These are phyloP conservation scores for Aspergillus sparsus DNA, from an alignment of 495 filamentous ascomycete species.

Conservation along the genomic window DNA sequence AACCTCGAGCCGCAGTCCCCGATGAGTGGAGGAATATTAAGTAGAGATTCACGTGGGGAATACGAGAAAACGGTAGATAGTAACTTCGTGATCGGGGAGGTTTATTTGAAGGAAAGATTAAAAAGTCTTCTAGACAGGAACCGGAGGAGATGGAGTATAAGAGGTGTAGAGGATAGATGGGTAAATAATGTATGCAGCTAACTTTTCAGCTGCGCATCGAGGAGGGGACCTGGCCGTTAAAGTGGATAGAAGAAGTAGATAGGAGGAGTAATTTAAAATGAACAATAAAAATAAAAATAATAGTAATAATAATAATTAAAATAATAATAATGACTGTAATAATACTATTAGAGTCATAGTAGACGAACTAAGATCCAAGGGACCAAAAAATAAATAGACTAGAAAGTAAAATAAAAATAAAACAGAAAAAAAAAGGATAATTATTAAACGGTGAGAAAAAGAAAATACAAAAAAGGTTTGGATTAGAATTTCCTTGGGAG, in stretches of 20 bases:
- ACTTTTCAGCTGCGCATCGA: neutral
- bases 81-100: constrained; percentile 13
- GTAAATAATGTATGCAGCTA: constrained; percentile 11
- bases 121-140: constrained; percentile 18
- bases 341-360: constrained; percentile 8
- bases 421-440: constrained; percentile 17
- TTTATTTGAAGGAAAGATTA: constrained; percentile 12
- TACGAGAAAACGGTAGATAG: constrained; percentile 34
- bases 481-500: constrained; percentile 5
- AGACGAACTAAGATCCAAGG: too few species aligned
- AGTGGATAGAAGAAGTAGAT: neutral
- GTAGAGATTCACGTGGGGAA: constrained; percentile 30
- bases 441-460: constrained; percentile 14
- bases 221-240: constrained; percentile 11
- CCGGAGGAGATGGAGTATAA: constrained; percentile 19
- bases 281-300: neutral
- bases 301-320: constrained; percentile 8
- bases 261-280: constrained; percentile 1
- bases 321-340: constrained; percentile 13
- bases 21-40: constrained; percentile 12
- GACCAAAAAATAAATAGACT: constrained; percentile 7
- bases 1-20: constrained; percentile 32
- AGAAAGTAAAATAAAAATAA: constrained; percentile 9
- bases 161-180: constrained; percentile 11
- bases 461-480: constrained; percentile 10